Percentiles rank a stretch among this genome's conserved stretches.
These are phyloP conservation scores for Cardamine occulta DNA, from an alignment of 345 rosid species.

Conservation along the genomic window DNA sequence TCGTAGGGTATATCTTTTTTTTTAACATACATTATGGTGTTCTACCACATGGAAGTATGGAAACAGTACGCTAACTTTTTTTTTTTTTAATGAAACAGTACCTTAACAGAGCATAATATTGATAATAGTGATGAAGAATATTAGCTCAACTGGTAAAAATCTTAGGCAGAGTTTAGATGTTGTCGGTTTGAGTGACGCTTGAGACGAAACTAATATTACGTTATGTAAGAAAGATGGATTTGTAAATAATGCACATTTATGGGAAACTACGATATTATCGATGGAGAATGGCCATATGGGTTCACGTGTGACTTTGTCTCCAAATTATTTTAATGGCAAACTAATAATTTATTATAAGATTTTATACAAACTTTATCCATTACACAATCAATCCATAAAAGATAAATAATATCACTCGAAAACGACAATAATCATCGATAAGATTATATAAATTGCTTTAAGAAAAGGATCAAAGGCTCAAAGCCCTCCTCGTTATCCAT, in stretches of 20 bases:
- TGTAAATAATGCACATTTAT: slow-evolving; percentile 19
- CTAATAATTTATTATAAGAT: neutral
- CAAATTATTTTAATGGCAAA: neutral
- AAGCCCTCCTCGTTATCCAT: too few species aligned
- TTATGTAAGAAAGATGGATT: slow-evolving; percentile 11
- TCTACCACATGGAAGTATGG: neutral
- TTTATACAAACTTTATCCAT: neutral
- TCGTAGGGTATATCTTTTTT: neutral
- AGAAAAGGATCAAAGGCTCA: too few species aligned
- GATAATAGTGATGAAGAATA: neutral
- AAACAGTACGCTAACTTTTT: too few species aligned
- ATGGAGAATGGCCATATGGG: neutral
- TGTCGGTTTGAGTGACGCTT: too few species aligned
- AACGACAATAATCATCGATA: too few species aligned
- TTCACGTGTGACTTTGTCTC: neutral
- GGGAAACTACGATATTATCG: neutral
- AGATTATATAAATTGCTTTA: too few species aligned
- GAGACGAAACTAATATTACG: too few species aligned
- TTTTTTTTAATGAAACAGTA: neutral
- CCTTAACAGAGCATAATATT: neutral
- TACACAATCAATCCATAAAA: neutral
- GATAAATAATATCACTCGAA: neutral
- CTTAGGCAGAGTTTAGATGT: too few species aligned
- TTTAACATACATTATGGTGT: neutral
- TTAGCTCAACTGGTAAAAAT: too few species aligned